Evolutionary conservation across 2,329 filamentous ascomycete genomes (phyloP).

Genomic region (Talaromyces sp.): DNA sequence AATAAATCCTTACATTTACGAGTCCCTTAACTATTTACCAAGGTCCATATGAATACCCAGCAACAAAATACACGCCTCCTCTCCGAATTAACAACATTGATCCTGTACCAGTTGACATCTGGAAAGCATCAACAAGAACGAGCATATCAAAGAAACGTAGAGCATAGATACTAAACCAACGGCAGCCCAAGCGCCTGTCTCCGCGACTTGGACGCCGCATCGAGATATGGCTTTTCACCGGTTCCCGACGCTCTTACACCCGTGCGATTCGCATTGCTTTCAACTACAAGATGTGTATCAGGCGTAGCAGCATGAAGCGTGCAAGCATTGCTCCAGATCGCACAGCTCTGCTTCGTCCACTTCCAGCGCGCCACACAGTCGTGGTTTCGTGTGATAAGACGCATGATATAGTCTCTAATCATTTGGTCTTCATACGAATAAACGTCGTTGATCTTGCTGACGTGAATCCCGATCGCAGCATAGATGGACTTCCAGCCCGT

Average conservation of each 20-base stretch:
- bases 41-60: no score
- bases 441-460: conserved; percentile 39
- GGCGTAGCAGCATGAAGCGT: conserved; percentile 15
- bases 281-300: not conserved
- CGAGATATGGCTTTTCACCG: conserved; percentile 29
- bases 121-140: not conserved
- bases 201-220: conserved; percentile 20
- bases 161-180: not conserved
- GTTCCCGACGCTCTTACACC: conserved; percentile 15
- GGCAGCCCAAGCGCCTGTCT: conserved; percentile 1
- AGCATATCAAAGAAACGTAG: not conserved
- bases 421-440: conserved; percentile 30
- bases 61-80: no score
- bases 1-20: no score
- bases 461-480: conserved; percentile 35
- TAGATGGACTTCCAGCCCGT: conserved; percentile 58
- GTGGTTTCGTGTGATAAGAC: conserved; percentile 2
- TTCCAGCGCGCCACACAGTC: not conserved
- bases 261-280: not conserved
- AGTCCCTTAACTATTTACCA: no score
- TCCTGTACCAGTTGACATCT: not conserved
- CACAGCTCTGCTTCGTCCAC: conserved; percentile 3
- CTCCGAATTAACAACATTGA: not conserved
- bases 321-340: conserved; percentile 29
- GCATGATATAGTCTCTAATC: conserved; percentile 4